phyloP scores from a whole-genome alignment of 225 moss, liverwort and hornwort species.

The Takakia lepidozioides region DNA sequence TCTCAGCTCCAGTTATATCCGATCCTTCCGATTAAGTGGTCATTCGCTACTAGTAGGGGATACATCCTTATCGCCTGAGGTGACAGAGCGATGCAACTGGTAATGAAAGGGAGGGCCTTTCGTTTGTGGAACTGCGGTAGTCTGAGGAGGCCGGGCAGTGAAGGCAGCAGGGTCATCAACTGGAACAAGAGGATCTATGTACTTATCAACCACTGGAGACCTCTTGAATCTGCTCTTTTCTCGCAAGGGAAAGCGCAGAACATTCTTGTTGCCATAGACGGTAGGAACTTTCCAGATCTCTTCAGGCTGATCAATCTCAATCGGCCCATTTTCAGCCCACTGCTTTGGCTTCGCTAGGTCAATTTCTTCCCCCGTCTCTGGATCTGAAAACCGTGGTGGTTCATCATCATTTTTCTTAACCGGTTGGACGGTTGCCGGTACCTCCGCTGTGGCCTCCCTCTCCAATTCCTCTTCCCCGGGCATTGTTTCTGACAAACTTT shows the following conservation, averaged over 20 bases:
- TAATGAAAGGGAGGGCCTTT: constrained; percentile 21
- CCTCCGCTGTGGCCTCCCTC: too few species aligned
- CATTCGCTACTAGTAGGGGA: constrained; percentile 18
- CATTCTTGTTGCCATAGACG: constrained; percentile 25
- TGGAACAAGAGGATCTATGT: constrained; percentile 16
- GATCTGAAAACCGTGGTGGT: too few species aligned
- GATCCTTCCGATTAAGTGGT: too few species aligned
- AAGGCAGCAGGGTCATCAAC: constrained; percentile 15
- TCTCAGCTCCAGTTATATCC: too few species aligned
- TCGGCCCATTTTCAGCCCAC: constrained; percentile 28
- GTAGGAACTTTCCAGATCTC: constrained; percentile 35
- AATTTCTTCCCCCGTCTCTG: too few species aligned
- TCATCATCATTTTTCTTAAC: too few species aligned
- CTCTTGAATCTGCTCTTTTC: constrained; percentile 33
- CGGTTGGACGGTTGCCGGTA: too few species aligned
- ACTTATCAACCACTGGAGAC: constrained; percentile 10
- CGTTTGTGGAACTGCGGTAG: constrained; percentile 20
- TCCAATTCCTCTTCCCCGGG: too few species aligned
- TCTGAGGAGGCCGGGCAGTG: constrained; percentile 23
- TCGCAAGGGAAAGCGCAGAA: constrained; percentile 38
- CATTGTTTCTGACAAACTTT: too few species aligned
- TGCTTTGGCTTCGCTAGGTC: too few species aligned
- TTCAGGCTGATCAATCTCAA: constrained; percentile 17
- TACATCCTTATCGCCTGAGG: constrained; percentile 45
- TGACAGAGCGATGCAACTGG: constrained; percentile 33